Evolutionary conservation across 345 rosid genomes (phyloP), one percentile per base, ranked within the genome.

Genomic region (Pugionium dolabratum): DNA sequence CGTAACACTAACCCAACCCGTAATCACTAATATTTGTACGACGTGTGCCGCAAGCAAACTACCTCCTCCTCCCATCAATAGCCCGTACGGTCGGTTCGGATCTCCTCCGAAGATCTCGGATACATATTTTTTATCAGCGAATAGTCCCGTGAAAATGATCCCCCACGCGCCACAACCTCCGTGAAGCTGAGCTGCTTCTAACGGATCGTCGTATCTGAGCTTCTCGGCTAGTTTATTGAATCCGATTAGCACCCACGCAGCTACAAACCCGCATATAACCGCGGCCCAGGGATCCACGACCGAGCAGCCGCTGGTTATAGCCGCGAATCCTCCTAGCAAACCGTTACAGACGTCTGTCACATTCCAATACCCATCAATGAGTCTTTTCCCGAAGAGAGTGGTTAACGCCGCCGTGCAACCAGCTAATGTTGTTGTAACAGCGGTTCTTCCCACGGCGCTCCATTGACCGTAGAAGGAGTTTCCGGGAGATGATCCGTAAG

Each of bases 161-260:
- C 82, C 82, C 85, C 80, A 78, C 0, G 77, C 69, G 0, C 82
- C 85, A 1, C 82, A 81, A 7, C 82, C 85, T 0, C 78, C 82
- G 18, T 81, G 80, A 31, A 81, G 79, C 58, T 81, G 82, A 5
- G 85, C 82, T 0, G 79, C 85, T 62, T 79, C 85, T 6, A 79
- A 40, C 0, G 81, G 85, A 69, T 81, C 85, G 11, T 81, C 85
- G 31, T 25, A 81, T 4, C 33, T 7, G 4, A 64, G 9, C 45
- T 27, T 76, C 6, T 79, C 81, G 0, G 85, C 82, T 3, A 79
- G 10, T 34, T 62, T 79, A 18, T 79, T 76, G 69, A 54, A 76
- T 9, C 81, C 81, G 11, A 71, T 79, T 0, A 81, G 63, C 18
- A 81, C 78, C 79, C 76, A 79, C 0, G 85, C 79, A 0, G 80